These are phyloP conservation scores for Citrus hindsii DNA, from an alignment of 345 rosid species.

Conservation along the genomic window DNA sequence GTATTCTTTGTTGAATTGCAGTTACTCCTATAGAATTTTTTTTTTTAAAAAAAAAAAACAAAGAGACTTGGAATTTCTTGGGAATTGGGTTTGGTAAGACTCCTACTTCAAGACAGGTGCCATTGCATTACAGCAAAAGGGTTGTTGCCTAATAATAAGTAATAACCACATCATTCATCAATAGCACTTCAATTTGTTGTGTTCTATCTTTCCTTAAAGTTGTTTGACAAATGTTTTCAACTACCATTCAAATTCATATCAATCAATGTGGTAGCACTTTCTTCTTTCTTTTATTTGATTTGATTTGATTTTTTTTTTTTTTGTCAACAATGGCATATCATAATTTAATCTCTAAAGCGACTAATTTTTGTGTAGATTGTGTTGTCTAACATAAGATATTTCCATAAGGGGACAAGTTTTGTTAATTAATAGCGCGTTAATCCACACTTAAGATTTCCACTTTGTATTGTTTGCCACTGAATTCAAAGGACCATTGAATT, in stretches of 20 bases:
- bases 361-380: background rate
- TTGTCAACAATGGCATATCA: background rate
- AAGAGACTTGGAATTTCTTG: too few relatives aligned
- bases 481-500: background rate
- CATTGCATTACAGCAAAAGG: too few relatives aligned
- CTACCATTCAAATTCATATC: background rate
- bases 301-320: too few relatives aligned
- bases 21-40: too few relatives aligned
- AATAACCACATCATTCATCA: too few relatives aligned
- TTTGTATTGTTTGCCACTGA: background rate
- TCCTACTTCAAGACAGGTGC: too few relatives aligned
- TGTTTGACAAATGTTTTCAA: conserved; percentile 6
- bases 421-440: too few relatives aligned
- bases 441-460: background rate
- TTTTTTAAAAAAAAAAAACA: too few relatives aligned
- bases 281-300: too few relatives aligned
- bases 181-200: background rate
- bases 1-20: too few relatives aligned
- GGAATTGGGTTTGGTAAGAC: too few relatives aligned
- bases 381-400: background rate
- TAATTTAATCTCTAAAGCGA: background rate
- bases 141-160: too few relatives aligned
- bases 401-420: background rate
- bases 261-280: background rate
- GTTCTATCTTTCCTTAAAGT: background rate